Percentiles rank a stretch among this genome's conserved stretches.
These are phyloP conservation scores for Abortiporus biennis DNA, from an alignment of 1,284 basidiomycete genomes.

Conservation along the genomic window DNA sequence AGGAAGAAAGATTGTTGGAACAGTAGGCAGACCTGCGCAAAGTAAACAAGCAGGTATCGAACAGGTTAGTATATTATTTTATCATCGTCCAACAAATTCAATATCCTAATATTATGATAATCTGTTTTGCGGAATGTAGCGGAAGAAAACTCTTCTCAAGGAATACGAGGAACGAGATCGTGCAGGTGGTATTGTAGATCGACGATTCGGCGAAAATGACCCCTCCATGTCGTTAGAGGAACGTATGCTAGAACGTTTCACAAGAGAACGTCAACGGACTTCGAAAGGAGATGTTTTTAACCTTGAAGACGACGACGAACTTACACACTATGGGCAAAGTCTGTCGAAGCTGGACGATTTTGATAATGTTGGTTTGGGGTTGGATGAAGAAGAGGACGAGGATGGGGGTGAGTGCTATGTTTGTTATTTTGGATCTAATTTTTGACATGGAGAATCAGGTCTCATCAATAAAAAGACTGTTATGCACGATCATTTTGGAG, in stretches of 20 bases:
- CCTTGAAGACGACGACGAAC: conserved; percentile 83
- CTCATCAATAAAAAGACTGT: conserved; percentile 67
- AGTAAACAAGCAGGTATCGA: conserved; percentile 89
- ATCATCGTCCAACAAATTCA: conserved; percentile 4
- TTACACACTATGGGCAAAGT: conserved; percentile 93
- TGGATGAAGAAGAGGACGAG: conserved; percentile 68
- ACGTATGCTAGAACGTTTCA: conserved; percentile 96
- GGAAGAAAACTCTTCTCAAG: conserved; percentile 84
- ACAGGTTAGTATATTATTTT: conserved; percentile 50
- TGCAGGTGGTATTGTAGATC: conserved; percentile 87
- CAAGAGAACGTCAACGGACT: conserved; percentile 76
- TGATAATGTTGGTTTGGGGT: conserved; percentile 67
- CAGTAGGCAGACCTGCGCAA: conserved; percentile 76
- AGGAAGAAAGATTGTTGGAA: conserved; percentile 82
- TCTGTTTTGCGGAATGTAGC: conserved; percentile 34
- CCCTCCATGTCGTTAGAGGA: conserved; percentile 90
- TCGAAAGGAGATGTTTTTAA: conserved; percentile 86
- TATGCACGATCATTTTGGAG: conserved; percentile 75
- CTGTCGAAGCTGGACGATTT: conserved; percentile 85
- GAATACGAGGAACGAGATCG: conserved; percentile 78
- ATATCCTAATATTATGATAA: neutral
- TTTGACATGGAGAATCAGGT: conserved; percentile 31
- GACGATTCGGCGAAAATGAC: conserved; percentile 95
- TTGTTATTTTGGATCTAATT: conserved; percentile 7
- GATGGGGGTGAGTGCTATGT: conserved; percentile 22